Evolutionary conservation across 192 early-diverging fungal species (phyloP), one percentile per base, ranked within the genome.

Genomic region (Entomortierella beljakovae): DNA sequence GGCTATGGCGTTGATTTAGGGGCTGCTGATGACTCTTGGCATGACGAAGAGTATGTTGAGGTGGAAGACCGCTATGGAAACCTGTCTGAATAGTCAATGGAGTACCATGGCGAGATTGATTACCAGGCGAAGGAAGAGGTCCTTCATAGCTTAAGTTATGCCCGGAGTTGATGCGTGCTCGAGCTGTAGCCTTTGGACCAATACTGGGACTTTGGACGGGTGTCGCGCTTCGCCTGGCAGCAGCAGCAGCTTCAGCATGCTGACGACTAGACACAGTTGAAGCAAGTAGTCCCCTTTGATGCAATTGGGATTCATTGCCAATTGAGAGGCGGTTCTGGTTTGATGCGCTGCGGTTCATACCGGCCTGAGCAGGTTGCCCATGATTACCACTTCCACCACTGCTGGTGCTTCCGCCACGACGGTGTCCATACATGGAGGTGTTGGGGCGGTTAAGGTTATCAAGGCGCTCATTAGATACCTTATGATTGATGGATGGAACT

Each of bases 51-150:
- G 63, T 65, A 6, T 67, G 71, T 49, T 77, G 74, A 60, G 67
- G 57, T 1, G 62, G 20, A 40, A 70, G 61, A 3, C 75, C 75
- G 26, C 43, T 64, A 29, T 55, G 46, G 51, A 79, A 79, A 10
- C 67, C 75, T 1, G 75, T 79, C 25, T 79, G 75, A 51, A 79
- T 79, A 16, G 75, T 79, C 61, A 79, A 40, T 4, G 75, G 68
- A 1, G 60, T 32, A 50, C 72, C 55, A 53, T 8, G 8, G 48
- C 70, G 63, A n/a, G 42, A 56, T 8, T 64, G 54, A 35, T 63
- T 52, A 11, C 42, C 34, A 9, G 70, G 69, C 37, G 60, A 63
- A 7, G 69, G 69, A 15, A 63, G 60, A 6, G 59, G 52, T 7
- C 29, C 61, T 29, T 69, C 67, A 34, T 29, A 43, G 31, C 52